These are phyloP conservation scores for Uronychia setigera DNA, from an alignment of 73 alveolate genomes.

Conservation along the genomic window DNA sequence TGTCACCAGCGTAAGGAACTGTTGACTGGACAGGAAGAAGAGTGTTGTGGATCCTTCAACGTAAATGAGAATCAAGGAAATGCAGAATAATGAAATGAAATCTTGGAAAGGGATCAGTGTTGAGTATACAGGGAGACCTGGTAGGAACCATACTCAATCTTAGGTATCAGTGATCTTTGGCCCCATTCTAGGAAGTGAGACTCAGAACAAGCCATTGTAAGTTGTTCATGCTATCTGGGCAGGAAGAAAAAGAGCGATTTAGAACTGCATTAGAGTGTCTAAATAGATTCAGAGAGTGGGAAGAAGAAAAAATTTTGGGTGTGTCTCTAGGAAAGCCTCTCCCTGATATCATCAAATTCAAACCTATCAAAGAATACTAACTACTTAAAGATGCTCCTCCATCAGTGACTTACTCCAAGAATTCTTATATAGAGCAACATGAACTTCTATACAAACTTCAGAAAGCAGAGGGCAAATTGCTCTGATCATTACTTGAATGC, in stretches of 20 bases:
- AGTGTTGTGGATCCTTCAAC: neutral
- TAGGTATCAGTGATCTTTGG: slow-evolving; percentile 2
- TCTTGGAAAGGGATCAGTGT: slow-evolving; percentile 59
- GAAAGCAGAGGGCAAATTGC: slow-evolving; percentile 63
- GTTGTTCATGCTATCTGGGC: neutral
- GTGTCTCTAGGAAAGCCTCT: neutral
- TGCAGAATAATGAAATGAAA: slow-evolving; percentile 36
- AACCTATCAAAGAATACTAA: slow-evolving; percentile 28
- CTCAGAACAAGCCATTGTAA: neutral
- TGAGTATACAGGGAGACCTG: slow-evolving; percentile 64
- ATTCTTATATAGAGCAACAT: slow-evolving; percentile 14
- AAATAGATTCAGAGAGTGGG: slow-evolving; percentile 9
- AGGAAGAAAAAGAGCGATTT: slow-evolving; percentile 22
- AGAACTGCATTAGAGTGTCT: neutral
- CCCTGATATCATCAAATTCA: neutral
- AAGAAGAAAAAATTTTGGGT: slow-evolving; percentile 17
- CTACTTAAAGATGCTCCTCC: slow-evolving; percentile 24
- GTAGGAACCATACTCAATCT: slow-evolving; percentile 10
- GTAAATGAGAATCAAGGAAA: neutral
- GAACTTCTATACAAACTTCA: slow-evolving; percentile 46
- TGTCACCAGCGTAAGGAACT: slow-evolving; percentile 12
- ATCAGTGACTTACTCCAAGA: slow-evolving; percentile 8
- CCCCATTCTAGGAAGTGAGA: neutral
- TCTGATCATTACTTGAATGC: slow-evolving; percentile 50
- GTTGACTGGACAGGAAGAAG: slow-evolving; percentile 2